These are phyloP conservation scores for Syzygium syzygioides DNA, from an alignment of 441 rosid species.

Conservation along the genomic window DNA sequence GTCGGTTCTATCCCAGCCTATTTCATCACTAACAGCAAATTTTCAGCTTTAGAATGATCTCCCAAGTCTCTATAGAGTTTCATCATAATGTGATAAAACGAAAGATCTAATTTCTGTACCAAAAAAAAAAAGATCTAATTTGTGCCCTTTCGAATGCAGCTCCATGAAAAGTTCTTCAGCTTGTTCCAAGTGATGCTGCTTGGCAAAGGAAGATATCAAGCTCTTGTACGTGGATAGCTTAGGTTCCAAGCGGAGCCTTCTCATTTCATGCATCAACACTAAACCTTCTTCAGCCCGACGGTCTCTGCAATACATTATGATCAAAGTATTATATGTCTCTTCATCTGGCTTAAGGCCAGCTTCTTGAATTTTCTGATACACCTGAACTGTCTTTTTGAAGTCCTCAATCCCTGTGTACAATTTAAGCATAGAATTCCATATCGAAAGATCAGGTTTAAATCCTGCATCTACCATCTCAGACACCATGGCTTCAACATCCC, in stretches of 20 bases:
- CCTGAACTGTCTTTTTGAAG: constrained; percentile 61
- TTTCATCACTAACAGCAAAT: constrained; percentile 62
- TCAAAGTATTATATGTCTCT: constrained; percentile 75
- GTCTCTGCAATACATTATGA: constrained; percentile 87
- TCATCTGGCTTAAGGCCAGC: constrained; percentile 75
- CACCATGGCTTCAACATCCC: constrained; percentile 91
- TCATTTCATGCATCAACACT: constrained; percentile 76
- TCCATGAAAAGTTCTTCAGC: constrained; percentile 79
- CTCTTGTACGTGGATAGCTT: constrained; percentile 88
- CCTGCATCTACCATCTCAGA: constrained; percentile 89
- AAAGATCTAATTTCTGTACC: too few relatives aligned
- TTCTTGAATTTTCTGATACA: constrained; percentile 70
- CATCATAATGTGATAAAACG: constrained; percentile 91
- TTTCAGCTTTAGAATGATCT: constrained; percentile 69
- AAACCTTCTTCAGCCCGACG: constrained; percentile 82
- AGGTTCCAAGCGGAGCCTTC: constrained; percentile 59
- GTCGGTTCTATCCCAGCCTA: constrained; percentile 77
- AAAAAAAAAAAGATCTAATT: too few relatives aligned
- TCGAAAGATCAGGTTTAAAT: constrained; percentile 76
- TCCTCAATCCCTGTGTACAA: constrained; percentile 70
- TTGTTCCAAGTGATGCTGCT: constrained; percentile 55
- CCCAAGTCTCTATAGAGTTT: constrained; percentile 77
- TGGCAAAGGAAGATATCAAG: constrained; percentile 83
- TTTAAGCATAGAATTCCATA: constrained; percentile 87
- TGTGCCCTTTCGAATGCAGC: constrained; percentile 54